Base-by-base conservation (phyloP, 495 filamentous ascomycete species). In the Penicillium crystallinum region DNA sequence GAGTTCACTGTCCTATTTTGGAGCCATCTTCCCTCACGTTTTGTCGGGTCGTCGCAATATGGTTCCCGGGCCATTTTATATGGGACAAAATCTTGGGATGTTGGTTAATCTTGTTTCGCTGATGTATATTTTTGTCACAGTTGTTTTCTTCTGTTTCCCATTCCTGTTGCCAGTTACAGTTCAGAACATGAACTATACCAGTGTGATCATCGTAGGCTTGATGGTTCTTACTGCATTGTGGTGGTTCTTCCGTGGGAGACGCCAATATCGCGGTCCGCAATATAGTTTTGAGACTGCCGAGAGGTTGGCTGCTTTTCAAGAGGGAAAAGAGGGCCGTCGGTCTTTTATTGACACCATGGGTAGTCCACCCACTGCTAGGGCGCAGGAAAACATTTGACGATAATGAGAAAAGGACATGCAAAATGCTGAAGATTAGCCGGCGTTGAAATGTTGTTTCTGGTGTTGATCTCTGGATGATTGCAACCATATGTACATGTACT, bases 121-220 rank as follows among this genome's bases (percentile, higher is more conserved):
- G 27, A 49, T 80, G 23, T 81, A 85, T 51, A 92, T 90, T 45
- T 57, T 73, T 1, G 65, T 83, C 2, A 90, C 87, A 57, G 75
- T 84, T 25, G 75, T 85, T 12, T 80, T 90, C 53, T 91, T 85
- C 67, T 89, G 85, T 59, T 89, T 90, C 66, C 87, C 83, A 3
- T 78, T 78, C 49, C 66, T 62, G 4, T 47, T 79, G 49, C 82
- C 83, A 0, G 77, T 72, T 0, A 74, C 71, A 0, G 72, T 65
- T n/a, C 64, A 74, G 18, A 77, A 73, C 12, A 88, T 88, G 85
- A 88, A 87, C 54, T 88, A 85, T 53, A 83, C 83, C 9, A 78
- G 73, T 52, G 78, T 86, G 0, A 84, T 87, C 33, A 74, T 77
- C 11, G 79, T 72, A 1, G 84, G 85, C 0, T 61, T 83, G 43